These are phyloP conservation scores for Odontarrhena argentea DNA, from an alignment of 345 rosid species.

Conservation along the genomic window DNA sequence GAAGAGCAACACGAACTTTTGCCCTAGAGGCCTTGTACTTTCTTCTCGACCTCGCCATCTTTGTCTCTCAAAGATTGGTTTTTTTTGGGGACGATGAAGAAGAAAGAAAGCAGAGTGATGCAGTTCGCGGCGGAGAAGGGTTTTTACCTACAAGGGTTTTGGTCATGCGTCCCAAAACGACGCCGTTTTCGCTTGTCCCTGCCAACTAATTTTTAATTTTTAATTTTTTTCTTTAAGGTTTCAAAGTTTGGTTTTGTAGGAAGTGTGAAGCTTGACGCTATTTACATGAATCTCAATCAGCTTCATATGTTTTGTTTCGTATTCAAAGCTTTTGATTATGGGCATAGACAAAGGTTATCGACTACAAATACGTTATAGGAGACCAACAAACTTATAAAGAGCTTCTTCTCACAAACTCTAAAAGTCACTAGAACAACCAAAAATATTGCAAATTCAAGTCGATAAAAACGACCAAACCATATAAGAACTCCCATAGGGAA, in stretches of 20 bases:
- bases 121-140: slow-evolving; percentile 38
- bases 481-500: slow-evolving; percentile 1
- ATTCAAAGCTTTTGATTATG: no score
- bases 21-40: slow-evolving; percentile 76
- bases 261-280: no score
- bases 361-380: background rate
- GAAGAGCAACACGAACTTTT: slow-evolving; percentile 83
- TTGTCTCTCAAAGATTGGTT: background rate
- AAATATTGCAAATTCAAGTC: slow-evolving; percentile 24
- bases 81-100: background rate
- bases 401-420: slow-evolving; percentile 36
- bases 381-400: slow-evolving; percentile 15
- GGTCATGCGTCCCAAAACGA: background rate
- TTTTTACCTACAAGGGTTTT: slow-evolving; percentile 30
- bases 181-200: background rate
- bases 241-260: no score
- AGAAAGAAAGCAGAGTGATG: slow-evolving; percentile 4
- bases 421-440: slow-evolving; percentile 22
- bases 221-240: background rate
- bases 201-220: no score
- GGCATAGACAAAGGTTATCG: no score
- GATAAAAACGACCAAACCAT: slow-evolving; percentile 25
- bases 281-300: no score
- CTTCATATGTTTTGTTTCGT: no score
- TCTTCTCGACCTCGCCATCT: slow-evolving; percentile 93